These are phyloP conservation scores for Eucalyptus polybractea DNA, from an alignment of 345 rosid genomes.

Conservation along the genomic window DNA sequence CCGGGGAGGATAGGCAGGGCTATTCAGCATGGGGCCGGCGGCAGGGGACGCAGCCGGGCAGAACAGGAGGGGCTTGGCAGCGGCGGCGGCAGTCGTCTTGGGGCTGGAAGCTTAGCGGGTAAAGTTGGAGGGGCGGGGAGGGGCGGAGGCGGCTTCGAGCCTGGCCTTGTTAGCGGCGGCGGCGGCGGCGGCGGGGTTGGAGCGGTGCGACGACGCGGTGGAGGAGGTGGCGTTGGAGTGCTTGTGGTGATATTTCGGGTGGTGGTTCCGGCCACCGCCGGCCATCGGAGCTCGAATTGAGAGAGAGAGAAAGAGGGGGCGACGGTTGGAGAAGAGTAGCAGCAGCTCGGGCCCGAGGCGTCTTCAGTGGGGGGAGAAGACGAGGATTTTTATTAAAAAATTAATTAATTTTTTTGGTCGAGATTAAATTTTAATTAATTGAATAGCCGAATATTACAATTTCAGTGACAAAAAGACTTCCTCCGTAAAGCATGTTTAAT, in stretches of 20 bases:
- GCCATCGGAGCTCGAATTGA: not conserved
- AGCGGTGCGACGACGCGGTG: not conserved
- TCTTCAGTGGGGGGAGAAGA: not conserved
- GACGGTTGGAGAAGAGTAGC: not conserved
- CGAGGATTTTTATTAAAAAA: not conserved
- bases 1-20: not conserved
- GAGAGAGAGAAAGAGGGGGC: not conserved
- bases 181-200: not conserved
- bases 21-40: slow-evolving; percentile 8
- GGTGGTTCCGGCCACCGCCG: not conserved
- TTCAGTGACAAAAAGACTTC: not conserved
- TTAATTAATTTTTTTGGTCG: not conserved
- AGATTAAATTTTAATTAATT: not conserved
- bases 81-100: not conserved
- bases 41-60: slow-evolving; percentile 18
- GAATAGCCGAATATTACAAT: not conserved
- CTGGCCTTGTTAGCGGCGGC: not conserved
- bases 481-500: not conserved
- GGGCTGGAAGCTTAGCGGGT: slow-evolving; percentile 3
- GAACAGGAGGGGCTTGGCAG: slow-evolving; percentile 17
- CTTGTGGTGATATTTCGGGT: not conserved
- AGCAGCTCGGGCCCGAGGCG: not conserved
- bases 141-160: not conserved
- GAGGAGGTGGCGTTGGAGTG: not conserved
- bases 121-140: not conserved